Evolutionary conservation across 768 basidiomycete genomes (phyloP).

Genomic region (Erythrobasidium yunnanense): DNA sequence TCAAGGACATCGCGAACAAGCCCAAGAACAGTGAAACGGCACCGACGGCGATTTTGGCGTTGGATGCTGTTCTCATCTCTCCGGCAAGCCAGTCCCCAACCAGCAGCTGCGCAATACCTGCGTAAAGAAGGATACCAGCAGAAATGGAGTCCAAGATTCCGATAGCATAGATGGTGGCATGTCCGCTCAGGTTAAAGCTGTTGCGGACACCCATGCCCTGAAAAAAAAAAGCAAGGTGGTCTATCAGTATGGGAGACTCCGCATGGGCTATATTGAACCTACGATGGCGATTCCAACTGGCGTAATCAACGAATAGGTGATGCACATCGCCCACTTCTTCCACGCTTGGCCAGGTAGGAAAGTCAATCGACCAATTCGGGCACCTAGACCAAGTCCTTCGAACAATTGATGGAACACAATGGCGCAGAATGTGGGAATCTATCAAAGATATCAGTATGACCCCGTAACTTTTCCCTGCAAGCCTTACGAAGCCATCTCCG

Average conservation of each 20-base stretch:
- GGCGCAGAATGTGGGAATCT: conserved; percentile 41
- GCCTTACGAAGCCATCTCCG: conserved; percentile 28
- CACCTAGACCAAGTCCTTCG: conserved; percentile 39
- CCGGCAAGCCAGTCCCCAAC: conserved; percentile 20
- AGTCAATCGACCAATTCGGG: conserved; percentile 36
- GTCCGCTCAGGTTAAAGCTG: conserved; percentile 37
- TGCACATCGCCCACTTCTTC: conserved; percentile 33
- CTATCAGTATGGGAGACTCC: neutral
- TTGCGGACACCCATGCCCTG: conserved; percentile 40
- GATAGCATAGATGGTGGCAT: conserved; percentile 37
- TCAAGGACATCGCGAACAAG: conserved; percentile 4
- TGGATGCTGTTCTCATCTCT: neutral
- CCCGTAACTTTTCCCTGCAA: neutral
- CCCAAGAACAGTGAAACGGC: conserved; percentile 1
- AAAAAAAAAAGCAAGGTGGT: neutral
- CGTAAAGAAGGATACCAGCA: conserved; percentile 40
- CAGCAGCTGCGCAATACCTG: conserved; percentile 23
- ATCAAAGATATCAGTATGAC: conserved; percentile 12
- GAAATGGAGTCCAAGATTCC: conserved; percentile 40
- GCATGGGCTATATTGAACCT: neutral
- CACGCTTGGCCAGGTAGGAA: conserved; percentile 11
- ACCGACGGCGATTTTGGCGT: neutral
- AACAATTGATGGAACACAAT: conserved; percentile 40
- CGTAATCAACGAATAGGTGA: conserved; percentile 37
- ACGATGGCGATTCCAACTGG: conserved; percentile 40